A percentile compares a stretch with the other conserved stretches of the same genome.
Evolutionary conservation across 1,284 basidiomycete genomes (phyloP).

Genomic region (Irpex sp.): DNA sequence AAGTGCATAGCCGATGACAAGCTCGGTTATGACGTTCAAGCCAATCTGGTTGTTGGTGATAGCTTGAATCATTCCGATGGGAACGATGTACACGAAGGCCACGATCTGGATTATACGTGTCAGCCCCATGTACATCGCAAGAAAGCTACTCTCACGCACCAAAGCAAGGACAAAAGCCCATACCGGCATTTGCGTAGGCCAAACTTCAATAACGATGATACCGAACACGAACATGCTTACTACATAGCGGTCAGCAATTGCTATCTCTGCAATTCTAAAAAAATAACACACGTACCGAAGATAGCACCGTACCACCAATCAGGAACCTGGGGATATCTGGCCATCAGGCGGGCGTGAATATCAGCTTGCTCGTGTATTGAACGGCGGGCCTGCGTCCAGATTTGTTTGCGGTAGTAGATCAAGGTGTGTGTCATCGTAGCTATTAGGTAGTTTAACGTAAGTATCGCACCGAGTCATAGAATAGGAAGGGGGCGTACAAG

Average conservation of each 20-base stretch:
- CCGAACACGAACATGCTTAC: conserved; percentile 57
- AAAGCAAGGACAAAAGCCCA: conserved; percentile 54
- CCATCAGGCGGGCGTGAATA: conserved; percentile 84
- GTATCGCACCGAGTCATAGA: not conserved
- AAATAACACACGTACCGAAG: conserved; percentile 25
- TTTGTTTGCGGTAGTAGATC: conserved; percentile 80
- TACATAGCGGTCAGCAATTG: conserved; percentile 4
- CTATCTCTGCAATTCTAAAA: not conserved
- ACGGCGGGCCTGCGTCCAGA: conserved; percentile 62
- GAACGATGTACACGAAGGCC: conserved; percentile 55
- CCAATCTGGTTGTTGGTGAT: conserved; percentile 64
- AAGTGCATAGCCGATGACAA: conserved; percentile 46
- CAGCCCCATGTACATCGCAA: no score
- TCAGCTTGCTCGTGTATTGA: conserved; percentile 77
- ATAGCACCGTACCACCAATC: conserved; percentile 69
- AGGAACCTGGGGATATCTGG: conserved; percentile 67
- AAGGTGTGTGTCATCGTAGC: conserved; percentile 68
- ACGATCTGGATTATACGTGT: not conserved
- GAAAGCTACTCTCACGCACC: no score
- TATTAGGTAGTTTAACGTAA: not conserved
- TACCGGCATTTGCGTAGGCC: conserved; percentile 62
- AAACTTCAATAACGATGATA: conserved; percentile 67
- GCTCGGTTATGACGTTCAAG: conserved; percentile 50
- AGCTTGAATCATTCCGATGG: conserved; percentile 66
- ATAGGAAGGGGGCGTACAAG: conserved; percentile 17